Base-by-base conservation (phyloP, 208 protist genomes). In the Trypanosoma platydactyli region DNA sequence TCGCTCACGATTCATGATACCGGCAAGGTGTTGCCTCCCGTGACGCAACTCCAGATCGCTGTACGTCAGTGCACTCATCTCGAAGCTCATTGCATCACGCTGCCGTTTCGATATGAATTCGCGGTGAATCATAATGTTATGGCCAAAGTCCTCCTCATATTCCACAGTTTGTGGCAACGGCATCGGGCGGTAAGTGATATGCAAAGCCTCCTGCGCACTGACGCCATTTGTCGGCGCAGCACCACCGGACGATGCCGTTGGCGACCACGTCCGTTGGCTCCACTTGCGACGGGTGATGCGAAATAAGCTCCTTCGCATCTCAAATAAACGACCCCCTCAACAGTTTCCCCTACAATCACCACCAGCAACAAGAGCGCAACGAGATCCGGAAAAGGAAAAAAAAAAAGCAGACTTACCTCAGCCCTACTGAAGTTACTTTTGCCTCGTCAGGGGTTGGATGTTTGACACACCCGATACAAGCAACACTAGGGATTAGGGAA, bases 141-240 rank as follows among this genome's bases (percentile, higher is more conserved):
- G 71, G 15, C 86, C 86, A 68, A 90, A 95, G 66, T 95, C 89
- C 61, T 95, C 86, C 64, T 95, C 86, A 73, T 92, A 91, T 76
- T 95, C 86, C 0, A 95, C 89, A 24, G 84, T 92, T 33, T 90
- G 75, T 16, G 61, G 55, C 22, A 68, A 76, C 40, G 89, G 89
- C 85, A 93, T 84, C 11, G 89, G 89, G 15, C 89, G 86, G 74
- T 95, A 92, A 13, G 80, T 82, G 41, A 95, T 89, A 41, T 92
- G 80, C 35, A 89, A 74, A 15, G 86, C 83, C 68, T 95, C 86
- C 57, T 88, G 81, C 27, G 78, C 77, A n/a, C 84, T 91, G 27
- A 95, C 53, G 27, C 84, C 86, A 55, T 69, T 86, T n/a, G 74
- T 57, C 22, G 89, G 86, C 3, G 84, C 84, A 12, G 83, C 86